phyloP scores from a whole-genome alignment of 768 basidiomycete genomes.

The Agaricus blazei region DNA sequence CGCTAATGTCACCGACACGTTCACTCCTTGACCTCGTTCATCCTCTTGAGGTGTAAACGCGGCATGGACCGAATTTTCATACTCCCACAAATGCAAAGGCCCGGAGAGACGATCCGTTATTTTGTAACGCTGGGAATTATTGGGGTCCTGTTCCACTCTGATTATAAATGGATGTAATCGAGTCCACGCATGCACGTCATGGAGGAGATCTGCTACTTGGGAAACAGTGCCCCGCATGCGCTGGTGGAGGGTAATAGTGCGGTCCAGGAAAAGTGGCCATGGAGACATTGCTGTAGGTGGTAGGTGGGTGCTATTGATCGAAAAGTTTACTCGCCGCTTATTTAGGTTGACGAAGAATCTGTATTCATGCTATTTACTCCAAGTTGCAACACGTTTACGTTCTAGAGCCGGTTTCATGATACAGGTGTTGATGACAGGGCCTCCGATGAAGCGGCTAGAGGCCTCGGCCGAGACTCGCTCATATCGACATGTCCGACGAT shows the following conservation, averaged over 20 bases:
- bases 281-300: slow-evolving; percentile 9
- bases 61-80: slow-evolving; percentile 1
- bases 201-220: slow-evolving; percentile 4
- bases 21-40: slow-evolving; percentile 14
- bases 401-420: background rate
- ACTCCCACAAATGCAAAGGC: background rate
- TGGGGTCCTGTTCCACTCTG: slow-evolving; percentile 8
- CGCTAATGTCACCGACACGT: slow-evolving; percentile 12
- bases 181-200: background rate
- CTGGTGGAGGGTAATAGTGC: slow-evolving; percentile 19
- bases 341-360: background rate
- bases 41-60: slow-evolving; percentile 8
- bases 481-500: slow-evolving; percentile 65
- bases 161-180: slow-evolving; percentile 6
- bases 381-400: background rate
- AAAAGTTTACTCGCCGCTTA: too few species aligned
- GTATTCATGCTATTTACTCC: background rate
- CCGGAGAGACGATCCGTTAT: slow-evolving; percentile 8
- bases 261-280: slow-evolving; percentile 27
- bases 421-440: background rate
- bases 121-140: slow-evolving; percentile 4
- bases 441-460: background rate
- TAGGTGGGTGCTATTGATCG: too few species aligned
- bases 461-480: slow-evolving; percentile 22
- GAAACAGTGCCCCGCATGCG: slow-evolving; percentile 12